phyloP scores from a whole-genome alignment of 1,139 yeast species.

The Debaryomyces singareniensis region DNA sequence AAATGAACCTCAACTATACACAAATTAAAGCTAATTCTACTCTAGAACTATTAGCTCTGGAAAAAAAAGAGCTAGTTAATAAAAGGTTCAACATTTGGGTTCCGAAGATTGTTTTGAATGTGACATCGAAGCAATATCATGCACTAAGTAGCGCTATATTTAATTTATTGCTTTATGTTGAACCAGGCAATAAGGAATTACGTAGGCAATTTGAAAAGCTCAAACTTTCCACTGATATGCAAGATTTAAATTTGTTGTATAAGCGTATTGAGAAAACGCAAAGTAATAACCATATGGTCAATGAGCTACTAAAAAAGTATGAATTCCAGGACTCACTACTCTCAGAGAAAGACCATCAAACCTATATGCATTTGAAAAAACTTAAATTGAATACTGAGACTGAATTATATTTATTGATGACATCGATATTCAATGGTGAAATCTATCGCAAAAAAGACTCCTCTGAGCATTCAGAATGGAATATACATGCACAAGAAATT shows the following conservation, averaged over 20 bases:
- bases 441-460: conserved; percentile 11
- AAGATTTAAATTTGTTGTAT: conserved; percentile 27
- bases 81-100: conserved; percentile 27
- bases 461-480: conserved; percentile 42
- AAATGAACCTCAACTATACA: conserved; percentile 30
- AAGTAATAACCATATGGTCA: too few relatives aligned
- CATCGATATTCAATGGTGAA: conserved; percentile 36
- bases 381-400: conserved; percentile 24
- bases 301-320: conserved; percentile 20
- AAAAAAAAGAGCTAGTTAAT: conserved; percentile 2
- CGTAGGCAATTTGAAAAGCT: conserved; percentile 33
- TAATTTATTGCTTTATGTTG: conserved; percentile 34
- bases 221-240: conserved; percentile 38
- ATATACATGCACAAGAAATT: conserved; percentile 49
- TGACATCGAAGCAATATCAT: conserved; percentile 39
- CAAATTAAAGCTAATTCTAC: conserved; percentile 18
- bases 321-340: conserved; percentile 26
- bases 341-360: background rate
- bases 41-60: conserved; percentile 6
- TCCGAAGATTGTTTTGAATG: conserved; percentile 33
- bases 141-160: conserved; percentile 30
- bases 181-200: conserved; percentile 33
- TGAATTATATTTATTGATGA: conserved; percentile 34
- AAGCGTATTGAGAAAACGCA: too few relatives aligned
- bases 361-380: conserved; percentile 19